These are phyloP conservation scores for Ramularia endophylla DNA, from an alignment of 2,329 filamentous ascomycete genomes.

Conservation along the genomic window DNA sequence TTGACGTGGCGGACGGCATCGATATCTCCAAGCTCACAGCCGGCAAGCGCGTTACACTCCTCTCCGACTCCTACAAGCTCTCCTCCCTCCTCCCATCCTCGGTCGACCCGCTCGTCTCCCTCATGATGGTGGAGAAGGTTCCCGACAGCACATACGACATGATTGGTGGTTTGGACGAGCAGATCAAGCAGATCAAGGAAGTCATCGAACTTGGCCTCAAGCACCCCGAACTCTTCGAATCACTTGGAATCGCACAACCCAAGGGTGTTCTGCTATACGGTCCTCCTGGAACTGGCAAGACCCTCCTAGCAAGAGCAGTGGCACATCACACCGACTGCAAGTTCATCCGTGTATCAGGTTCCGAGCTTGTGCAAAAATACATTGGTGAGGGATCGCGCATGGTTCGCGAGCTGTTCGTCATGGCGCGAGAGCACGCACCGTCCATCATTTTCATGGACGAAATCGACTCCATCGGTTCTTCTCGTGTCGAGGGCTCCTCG, in stretches of 20 bases:
- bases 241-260: slow-evolving; percentile 95
- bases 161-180: slow-evolving; percentile 97
- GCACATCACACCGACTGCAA: slow-evolving; percentile 99
- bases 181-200: slow-evolving; percentile 99
- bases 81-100: slow-evolving; percentile 98
- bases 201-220: slow-evolving; percentile 98
- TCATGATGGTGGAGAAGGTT: slow-evolving; percentile 99
- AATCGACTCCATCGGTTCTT: slow-evolving; percentile 97
- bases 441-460: slow-evolving; percentile 99
- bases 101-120: slow-evolving; percentile 93
- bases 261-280: slow-evolving; percentile 97
- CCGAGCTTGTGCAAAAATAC: slow-evolving; percentile 97
- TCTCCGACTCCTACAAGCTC: slow-evolving; percentile 97
- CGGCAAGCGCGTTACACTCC: slow-evolving; percentile 92
- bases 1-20: slow-evolving; percentile 90
- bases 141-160: slow-evolving; percentile 99
- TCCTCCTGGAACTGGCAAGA: slow-evolving; percentile 95
- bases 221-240: slow-evolving; percentile 97
- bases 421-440: slow-evolving; percentile 95
- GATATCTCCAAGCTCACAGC: slow-evolving; percentile 94
- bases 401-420: slow-evolving; percentile 98
- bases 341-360: slow-evolving; percentile 95
- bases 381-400: slow-evolving; percentile 97
- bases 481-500: slow-evolving; percentile 89
- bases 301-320: slow-evolving; percentile 86